Conservation (phyloP, 2,329 filamentous ascomycete genomes). For the Pseudogymnoascus sp. region DNA sequence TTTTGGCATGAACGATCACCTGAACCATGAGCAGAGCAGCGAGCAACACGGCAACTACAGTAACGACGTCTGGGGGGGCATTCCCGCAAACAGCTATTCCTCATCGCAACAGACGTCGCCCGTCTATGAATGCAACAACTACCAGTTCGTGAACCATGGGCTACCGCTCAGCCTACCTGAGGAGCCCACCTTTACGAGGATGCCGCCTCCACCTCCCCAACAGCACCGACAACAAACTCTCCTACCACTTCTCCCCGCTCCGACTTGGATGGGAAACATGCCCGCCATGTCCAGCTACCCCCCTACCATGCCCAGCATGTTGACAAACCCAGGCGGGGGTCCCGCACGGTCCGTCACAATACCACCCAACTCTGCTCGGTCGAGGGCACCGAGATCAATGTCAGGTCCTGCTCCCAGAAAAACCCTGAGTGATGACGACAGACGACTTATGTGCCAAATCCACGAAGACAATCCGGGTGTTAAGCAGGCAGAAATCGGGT, state of each 20-base stretch:
- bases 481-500: conserved; percentile 94
- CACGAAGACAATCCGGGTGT: conserved; percentile 81
- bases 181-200: conserved; percentile 44
- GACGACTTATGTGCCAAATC: conserved; percentile 87
- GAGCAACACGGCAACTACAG: conserved; percentile 38
- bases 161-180: conserved; percentile 53
- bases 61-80: conserved; percentile 46
- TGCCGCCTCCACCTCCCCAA: conserved; percentile 47
- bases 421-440: conserved; percentile 85
- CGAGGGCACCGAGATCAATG: conserved; percentile 39
- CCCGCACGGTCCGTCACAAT: conserved; percentile 51
- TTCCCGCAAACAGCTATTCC: conserved; percentile 33
- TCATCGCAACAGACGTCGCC: conserved; percentile 58
- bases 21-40: conserved; percentile 28
- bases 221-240: conserved; percentile 42
- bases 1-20: conserved; percentile 28
- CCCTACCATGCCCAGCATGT: conserved; percentile 69
- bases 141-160: conserved; percentile 51
- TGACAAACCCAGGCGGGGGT: conserved; percentile 62
- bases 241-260: conserved; percentile 60
- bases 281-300: conserved; percentile 59
- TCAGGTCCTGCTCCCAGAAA: conserved; percentile 61
- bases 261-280: neutral
- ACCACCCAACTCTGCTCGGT: conserved; percentile 42
- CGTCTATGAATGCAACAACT: conserved; percentile 58